Conservation (phyloP, 257 asterid genomes). For the Dorcoceras hygrometricum region DNA sequence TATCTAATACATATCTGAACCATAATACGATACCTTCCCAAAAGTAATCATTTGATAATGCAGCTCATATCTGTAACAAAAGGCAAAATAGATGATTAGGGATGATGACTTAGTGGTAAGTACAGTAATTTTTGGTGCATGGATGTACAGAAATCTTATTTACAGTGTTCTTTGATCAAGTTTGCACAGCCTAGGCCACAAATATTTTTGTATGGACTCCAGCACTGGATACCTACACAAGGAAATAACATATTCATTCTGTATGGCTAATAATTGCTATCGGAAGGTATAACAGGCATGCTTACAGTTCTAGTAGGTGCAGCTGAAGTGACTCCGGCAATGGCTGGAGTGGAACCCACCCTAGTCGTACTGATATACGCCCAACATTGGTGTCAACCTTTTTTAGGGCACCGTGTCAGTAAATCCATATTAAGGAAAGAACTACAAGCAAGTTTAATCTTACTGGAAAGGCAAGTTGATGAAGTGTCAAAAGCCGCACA, state of each 20-base stretch:
- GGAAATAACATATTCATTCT: slow-evolving; percentile 27
- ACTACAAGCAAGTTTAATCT: slow-evolving; percentile 37
- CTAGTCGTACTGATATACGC: slow-evolving; percentile 96
- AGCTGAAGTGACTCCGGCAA: slow-evolving; percentile 95
- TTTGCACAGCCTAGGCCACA: slow-evolving; percentile 74
- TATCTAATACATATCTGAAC: slow-evolving; percentile 5
- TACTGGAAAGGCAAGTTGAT: slow-evolving; percentile 99
- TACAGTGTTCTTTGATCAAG: slow-evolving; percentile 70
- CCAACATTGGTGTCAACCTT: slow-evolving; percentile 98
- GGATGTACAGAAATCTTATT: slow-evolving; percentile 2
- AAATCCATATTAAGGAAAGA: slow-evolving; percentile 22
- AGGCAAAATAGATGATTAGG: slow-evolving; percentile 23
- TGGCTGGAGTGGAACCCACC: slow-evolving; percentile 99
- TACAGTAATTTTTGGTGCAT: neutral
- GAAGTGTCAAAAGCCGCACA: slow-evolving; percentile 95
- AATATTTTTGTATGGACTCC: slow-evolving; percentile 68
- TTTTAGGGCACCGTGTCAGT: slow-evolving; percentile 27
- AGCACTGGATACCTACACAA: slow-evolving; percentile 58
- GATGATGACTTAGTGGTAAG: neutral
- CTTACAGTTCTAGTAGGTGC: slow-evolving; percentile 94
- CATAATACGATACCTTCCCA: slow-evolving; percentile 54
- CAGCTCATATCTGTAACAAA: slow-evolving; percentile 61
- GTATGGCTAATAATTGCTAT: slow-evolving; percentile 17
- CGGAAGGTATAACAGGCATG: slow-evolving; percentile 26
- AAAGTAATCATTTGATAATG: slow-evolving; percentile 83